Evolutionary conservation across 371 early-diverging fungal genomes (phyloP).

Genomic region (Thermomucor indicae-seudaticae): DNA sequence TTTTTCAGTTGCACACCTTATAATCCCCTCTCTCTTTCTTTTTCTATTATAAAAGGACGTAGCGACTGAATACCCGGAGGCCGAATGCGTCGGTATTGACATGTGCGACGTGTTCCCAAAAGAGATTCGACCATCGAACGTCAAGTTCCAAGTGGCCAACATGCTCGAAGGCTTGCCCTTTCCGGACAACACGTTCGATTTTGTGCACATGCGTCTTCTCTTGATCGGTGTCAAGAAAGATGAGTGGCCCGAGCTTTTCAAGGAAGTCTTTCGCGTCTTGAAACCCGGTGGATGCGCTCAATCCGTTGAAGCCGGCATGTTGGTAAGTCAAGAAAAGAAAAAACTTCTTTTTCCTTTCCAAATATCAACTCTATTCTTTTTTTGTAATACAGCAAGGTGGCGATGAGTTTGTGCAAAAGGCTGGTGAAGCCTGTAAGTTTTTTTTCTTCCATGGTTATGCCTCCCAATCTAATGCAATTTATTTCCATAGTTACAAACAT

Average conservation of each 20-base stretch:
- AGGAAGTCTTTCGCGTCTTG: conserved; percentile 45
- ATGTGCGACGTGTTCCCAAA: conserved; percentile 50
- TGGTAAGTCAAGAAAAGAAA: neutral
- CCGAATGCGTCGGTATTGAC: conserved; percentile 52
- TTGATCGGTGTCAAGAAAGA: conserved; percentile 38
- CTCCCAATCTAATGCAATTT: neutral
- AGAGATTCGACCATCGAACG: conserved; percentile 40
- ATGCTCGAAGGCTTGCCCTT: conserved; percentile 48
- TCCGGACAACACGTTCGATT: conserved; percentile 54
- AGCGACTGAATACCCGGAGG: conserved; percentile 52
- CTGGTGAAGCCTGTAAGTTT: conserved; percentile 24
- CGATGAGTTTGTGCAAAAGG: conserved; percentile 19
- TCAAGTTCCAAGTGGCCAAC: conserved; percentile 39
- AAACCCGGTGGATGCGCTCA: conserved; percentile 60
- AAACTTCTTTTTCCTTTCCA: neutral
- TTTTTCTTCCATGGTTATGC: neutral
- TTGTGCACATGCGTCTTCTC: conserved; percentile 50
- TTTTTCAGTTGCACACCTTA: too few relatives aligned
- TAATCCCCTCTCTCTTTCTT: neutral
- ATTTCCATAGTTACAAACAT: conserved; percentile 6
- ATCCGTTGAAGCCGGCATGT: conserved; percentile 36
- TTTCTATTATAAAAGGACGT: conserved; percentile 30
- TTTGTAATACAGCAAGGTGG: conserved; percentile 17
- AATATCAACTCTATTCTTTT: neutral
- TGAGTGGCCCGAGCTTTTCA: conserved; percentile 45